Evolutionary conservation across 2,329 filamentous ascomycete genomes (phyloP).

Genomic region (Lasiodiplodia sp.): DNA sequence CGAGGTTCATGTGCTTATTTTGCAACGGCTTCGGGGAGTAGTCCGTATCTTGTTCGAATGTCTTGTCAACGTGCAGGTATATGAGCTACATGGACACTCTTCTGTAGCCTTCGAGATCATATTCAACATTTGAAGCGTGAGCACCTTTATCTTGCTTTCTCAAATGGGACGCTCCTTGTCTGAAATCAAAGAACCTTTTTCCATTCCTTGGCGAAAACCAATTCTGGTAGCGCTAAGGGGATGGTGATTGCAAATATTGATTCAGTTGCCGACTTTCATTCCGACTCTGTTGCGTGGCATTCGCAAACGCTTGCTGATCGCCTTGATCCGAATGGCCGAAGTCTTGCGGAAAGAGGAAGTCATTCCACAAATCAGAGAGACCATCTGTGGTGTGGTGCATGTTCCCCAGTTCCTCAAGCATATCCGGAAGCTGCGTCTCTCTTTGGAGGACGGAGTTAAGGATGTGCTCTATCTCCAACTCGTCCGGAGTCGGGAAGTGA

Average conservation of each 20-base stretch:
- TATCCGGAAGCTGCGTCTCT: not conserved
- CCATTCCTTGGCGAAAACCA: not conserved
- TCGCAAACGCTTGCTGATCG: not conserved
- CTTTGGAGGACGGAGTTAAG: not conserved
- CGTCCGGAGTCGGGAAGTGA: not conserved
- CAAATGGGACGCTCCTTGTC: too few relatives aligned
- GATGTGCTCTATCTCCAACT: slow-evolving; percentile 3
- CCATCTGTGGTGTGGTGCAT: not conserved
- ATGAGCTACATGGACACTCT: too few relatives aligned
- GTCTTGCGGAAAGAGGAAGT: not conserved
- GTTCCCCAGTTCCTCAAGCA: not conserved
- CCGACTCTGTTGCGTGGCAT: not conserved
- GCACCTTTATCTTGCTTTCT: too few relatives aligned
- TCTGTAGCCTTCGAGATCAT: too few relatives aligned
- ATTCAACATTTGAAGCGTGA: too few relatives aligned
- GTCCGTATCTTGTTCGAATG: too few relatives aligned
- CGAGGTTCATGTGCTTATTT: too few relatives aligned
- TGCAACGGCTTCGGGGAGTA: too few relatives aligned
- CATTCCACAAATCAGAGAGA: not conserved
- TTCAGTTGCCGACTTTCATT: not conserved
- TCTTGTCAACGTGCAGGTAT: too few relatives aligned
- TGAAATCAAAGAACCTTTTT: not conserved
- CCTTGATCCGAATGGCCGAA: not conserved
- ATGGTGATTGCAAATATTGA: not conserved
- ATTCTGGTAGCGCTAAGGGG: not conserved